These are phyloP conservation scores for Mimosa bimucronata DNA, from an alignment of 306 rosid species.

Conservation along the genomic window DNA sequence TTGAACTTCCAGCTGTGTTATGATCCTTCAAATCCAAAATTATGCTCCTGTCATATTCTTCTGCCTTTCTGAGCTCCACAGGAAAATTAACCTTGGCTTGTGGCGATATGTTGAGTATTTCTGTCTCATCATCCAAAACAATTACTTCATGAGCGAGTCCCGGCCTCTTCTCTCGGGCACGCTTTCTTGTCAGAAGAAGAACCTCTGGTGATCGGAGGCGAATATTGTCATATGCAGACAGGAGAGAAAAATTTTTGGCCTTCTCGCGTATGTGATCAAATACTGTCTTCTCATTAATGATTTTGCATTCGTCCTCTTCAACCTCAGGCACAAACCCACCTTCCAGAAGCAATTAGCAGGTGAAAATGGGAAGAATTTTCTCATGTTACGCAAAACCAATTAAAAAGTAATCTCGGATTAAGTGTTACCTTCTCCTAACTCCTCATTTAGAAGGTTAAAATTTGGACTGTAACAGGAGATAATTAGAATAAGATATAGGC, in stretches of 20 bases:
- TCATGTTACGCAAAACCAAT: not conserved
- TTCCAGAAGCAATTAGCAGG: conserved; percentile 40
- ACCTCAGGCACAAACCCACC: conserved; percentile 49
- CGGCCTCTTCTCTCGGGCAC: conserved; percentile 53
- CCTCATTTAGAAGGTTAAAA: conserved; percentile 78
- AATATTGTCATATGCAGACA: conserved; percentile 52
- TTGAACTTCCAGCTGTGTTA: conserved; percentile 44
- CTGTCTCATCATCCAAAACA: conserved; percentile 57
- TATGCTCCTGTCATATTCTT: conserved; percentile 28
- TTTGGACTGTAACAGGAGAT: conserved; percentile 66
- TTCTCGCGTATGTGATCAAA: conserved; percentile 93
- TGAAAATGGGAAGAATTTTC: conserved; percentile 35
- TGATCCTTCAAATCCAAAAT: conserved; percentile 35
- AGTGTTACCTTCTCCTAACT: conserved; percentile 63
- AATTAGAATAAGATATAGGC: not conserved
- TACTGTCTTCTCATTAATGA: conserved; percentile 69
- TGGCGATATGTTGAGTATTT: conserved; percentile 39
- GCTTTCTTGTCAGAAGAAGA: conserved; percentile 51
- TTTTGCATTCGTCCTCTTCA: conserved; percentile 60
- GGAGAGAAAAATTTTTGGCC: conserved; percentile 66
- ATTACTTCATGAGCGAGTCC: conserved; percentile 52
- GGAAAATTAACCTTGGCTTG: conserved; percentile 42
- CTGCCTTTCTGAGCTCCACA: conserved; percentile 43
- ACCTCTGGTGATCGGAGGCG: conserved; percentile 56
- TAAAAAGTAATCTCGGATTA: not conserved